Evolutionary conservation across 148 eudicot genomes (phyloP), one percentile per base, ranked within the genome.

Genomic region (Cornus florida): DNA sequence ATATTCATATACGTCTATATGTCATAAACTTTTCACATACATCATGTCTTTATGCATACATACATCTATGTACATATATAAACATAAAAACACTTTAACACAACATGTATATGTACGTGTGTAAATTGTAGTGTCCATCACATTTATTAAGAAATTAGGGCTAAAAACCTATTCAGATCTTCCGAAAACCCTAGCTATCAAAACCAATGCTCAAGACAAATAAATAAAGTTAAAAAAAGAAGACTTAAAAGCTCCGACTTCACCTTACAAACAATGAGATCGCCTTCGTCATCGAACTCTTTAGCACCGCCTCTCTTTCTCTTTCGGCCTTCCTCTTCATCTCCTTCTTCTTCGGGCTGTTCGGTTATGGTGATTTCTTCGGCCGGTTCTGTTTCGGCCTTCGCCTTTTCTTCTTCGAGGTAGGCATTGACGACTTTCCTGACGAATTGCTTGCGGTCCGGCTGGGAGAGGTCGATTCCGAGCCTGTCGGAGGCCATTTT

Each of bases 241-340:
- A 48, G 53, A 3, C 43, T 14, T 20, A 67, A 14, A 41, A 43
- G 17, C 41, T 0, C 7, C 5, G 19, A 66, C 85, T 87, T 79
- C 24, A 96, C 98, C 62, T 86, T 86, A 81, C 99, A 96, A 67
- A 96, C 82, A 73, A 96, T 93, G 73, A 91, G 95, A 79, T 90
- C 95, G 64, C 99, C 99, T 2, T 91, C 90, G 57, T 96, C 97
- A 64, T 96, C 97, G 70, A 82, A 92, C 88, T 93, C 97, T 32
- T 85, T 87, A 13, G 79, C 89, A 74, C 84, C 48, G 28, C 81
- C 83, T 0, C 80, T 74, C 72, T 78, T 69, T 71, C 75, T 80
- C n/a, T 66, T 83, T 62, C 41, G 48, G 4, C 10, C 48, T 43
- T 43, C 48, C 48, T 82, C 86, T 0, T 79, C 88, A 0, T 88